phyloP scores from a whole-genome alignment of 2,329 filamentous ascomycete species.

The Aspergillus sp. region DNA sequence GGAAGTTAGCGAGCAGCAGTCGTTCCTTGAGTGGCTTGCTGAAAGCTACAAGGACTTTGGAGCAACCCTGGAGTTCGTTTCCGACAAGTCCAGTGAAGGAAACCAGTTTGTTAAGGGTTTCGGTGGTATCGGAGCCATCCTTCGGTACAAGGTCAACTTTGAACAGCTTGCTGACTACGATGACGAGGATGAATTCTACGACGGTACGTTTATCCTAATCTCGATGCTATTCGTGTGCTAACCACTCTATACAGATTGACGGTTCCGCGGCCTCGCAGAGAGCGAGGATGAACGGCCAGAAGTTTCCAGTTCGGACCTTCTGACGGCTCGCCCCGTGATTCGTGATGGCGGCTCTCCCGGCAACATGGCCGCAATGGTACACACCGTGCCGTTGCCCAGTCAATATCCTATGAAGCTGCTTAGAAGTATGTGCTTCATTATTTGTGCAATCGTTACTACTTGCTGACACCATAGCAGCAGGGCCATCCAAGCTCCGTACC shows the following conservation, averaged over 20 bases:
- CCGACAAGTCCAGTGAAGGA: constrained; percentile 93
- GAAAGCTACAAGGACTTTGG: constrained; percentile 99
- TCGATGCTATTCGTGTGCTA: constrained; percentile 2
- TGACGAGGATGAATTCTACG: constrained; percentile 92
- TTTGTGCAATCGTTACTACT: not conserved
- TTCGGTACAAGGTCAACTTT: constrained; percentile 99
- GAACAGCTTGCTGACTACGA: constrained; percentile 92
- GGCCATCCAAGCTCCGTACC: constrained; percentile 48
- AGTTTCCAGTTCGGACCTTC: constrained; percentile 53
- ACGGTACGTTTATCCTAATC: constrained; percentile 50
- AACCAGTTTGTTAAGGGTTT: constrained; percentile 99
- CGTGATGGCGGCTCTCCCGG: constrained; percentile 37
- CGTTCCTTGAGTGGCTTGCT: constrained; percentile 99
- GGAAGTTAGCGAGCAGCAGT: constrained; percentile 83
- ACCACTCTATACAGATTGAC: constrained; percentile 67
- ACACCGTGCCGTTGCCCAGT: constrained; percentile 32
- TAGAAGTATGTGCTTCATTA: constrained; percentile 35
- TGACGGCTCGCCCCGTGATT: constrained; percentile 55
- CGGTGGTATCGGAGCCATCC: constrained; percentile 93
- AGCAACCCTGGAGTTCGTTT: constrained; percentile 93
- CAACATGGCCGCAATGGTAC: constrained; percentile 35
- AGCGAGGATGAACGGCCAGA: constrained; percentile 80
- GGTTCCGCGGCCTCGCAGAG: constrained; percentile 79
- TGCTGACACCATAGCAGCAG: constrained; percentile 22
- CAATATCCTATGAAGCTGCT: constrained; percentile 40